A percentile compares a stretch with the other conserved stretches of the same genome.
phyloP scores from a whole-genome alignment of 768 basidiomycete genomes.

The Calocera viscosa region DNA sequence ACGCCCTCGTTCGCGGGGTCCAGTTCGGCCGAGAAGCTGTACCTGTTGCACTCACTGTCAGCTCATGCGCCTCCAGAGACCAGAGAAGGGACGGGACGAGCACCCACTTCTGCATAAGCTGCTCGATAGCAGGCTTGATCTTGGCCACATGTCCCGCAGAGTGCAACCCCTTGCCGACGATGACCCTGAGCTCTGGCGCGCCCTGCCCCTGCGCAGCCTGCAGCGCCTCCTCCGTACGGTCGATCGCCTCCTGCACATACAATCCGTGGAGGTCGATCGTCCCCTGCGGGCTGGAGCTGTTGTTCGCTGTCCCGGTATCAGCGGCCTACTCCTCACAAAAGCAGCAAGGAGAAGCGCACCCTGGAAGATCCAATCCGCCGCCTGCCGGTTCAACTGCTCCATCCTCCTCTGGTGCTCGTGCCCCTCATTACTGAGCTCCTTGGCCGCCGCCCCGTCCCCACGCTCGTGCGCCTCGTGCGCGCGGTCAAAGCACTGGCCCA shows the following conservation, averaged over 20 bases:
- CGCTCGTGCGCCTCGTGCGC: conserved; percentile 63
- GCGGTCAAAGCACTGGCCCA: conserved; percentile 56
- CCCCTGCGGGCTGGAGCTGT: conserved; percentile 59
- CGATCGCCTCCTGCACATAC: conserved; percentile 85
- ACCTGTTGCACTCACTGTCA: conserved; percentile 33
- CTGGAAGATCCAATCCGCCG: conserved; percentile 76
- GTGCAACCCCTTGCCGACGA: conserved; percentile 89
- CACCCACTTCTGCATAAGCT: conserved; percentile 65
- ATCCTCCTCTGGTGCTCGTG: conserved; percentile 67
- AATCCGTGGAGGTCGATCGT: conserved; percentile 85
- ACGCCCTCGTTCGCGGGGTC: conserved; percentile 79
- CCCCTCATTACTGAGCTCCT: conserved; percentile 68
- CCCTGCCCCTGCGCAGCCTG: conserved; percentile 51
- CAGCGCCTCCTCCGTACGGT: conserved; percentile 57
- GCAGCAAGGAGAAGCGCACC: conserved; percentile 34
- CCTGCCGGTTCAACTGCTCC: conserved; percentile 66
- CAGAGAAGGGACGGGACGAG: not conserved
- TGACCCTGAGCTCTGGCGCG: conserved; percentile 55
- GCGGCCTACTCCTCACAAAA: too few species aligned
- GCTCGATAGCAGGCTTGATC: conserved; percentile 83
- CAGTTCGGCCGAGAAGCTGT: conserved; percentile 55
- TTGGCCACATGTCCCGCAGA: conserved; percentile 64
- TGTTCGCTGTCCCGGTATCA: too few species aligned
- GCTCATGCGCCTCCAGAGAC: not conserved
- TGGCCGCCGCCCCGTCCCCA: conserved; percentile 66